Base-by-base conservation (phyloP, 2,329 filamentous ascomycete genomes). In the Sporothrix inflata region DNA sequence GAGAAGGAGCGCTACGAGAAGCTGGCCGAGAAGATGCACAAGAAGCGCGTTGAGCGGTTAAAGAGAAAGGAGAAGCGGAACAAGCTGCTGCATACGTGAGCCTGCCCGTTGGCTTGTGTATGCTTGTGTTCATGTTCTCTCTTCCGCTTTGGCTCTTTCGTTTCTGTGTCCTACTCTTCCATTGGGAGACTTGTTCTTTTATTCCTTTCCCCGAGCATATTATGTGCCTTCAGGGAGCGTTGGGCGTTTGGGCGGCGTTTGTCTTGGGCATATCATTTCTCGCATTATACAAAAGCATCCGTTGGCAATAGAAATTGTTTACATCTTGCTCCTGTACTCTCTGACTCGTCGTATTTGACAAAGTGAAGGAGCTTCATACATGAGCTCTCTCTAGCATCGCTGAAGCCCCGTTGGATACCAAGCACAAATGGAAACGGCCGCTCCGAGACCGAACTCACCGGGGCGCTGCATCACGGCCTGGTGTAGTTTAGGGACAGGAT, bases 31-130 rank as follows among this genome's bases (percentile, higher is more conserved):
- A 98, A 96, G 85, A 98, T 99, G 96, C 95, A 98, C 84, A 90
- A 89, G 83, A 98, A 97, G 87, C 88, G 94, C 74, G 91, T 98
- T 14, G 96, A 99, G 83, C 89, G 96, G 77, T 83, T 97, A 82
- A 97, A 94, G 90, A 89, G 94, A 79, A 92, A 94, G 82, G 96
- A 99, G 86, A 98, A 98, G 90, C 90, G 96, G 80, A 99, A 95
- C 83, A 96, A 95, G 85, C 83, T 94, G 80, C 80, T 92, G 78
- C 90, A 91, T 80, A 91, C 89, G 74, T 91, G 84, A 87, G 61
- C 74, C 3, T 30, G 30, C 2, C 34, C 27, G 5, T 30, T 3
- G 9, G n/a, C 51, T 24, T 63, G 24, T 63, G 19, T 53, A 7
- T 51, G 27, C 14, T 49, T 24, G 9, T 51, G n/a, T n/a, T 55